Evolutionary conservation across 2,329 filamentous ascomycete species (phyloP).

Genomic region (Neonectria coccinea): DNA sequence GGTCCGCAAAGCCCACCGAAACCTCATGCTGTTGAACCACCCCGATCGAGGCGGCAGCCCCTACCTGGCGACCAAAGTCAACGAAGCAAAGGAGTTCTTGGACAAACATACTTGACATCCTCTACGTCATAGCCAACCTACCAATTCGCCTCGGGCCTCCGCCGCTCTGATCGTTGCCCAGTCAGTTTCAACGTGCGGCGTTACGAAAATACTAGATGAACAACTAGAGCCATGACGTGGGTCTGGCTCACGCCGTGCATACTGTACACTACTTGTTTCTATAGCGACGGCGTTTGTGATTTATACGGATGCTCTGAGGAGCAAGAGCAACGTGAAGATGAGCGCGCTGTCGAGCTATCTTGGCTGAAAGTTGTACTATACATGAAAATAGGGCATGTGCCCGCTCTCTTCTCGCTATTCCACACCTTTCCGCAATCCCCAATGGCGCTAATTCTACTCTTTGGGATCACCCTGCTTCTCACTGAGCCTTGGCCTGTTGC

Average conservation of each 20-base stretch:
- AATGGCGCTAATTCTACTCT: background rate
- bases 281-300: constrained; percentile 59
- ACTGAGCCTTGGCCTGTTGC: constrained; percentile 31
- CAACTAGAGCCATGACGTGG: constrained; percentile 26
- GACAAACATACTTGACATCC: constrained; percentile 70
- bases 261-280: constrained; percentile 56
- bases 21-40: constrained; percentile 97
- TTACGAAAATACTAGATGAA: constrained; percentile 28
- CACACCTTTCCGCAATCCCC: background rate
- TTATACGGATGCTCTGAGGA: constrained; percentile 40
- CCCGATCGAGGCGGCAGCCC: constrained; percentile 97
- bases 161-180: constrained; percentile 15
- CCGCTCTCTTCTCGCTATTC: constrained; percentile 44
- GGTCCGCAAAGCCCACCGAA: constrained; percentile 93
- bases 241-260: constrained; percentile 38
- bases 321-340: constrained; percentile 35
- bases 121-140: constrained; percentile 21
- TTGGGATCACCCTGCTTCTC: constrained; percentile 17
- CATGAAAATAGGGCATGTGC: constrained; percentile 32
- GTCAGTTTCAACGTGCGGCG: constrained; percentile 6
- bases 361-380: constrained; percentile 41
- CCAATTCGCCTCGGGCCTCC: constrained; percentile 15
- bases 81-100: constrained; percentile 96
- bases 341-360: constrained; percentile 35
- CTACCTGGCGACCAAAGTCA: constrained; percentile 96